Evolutionary conservation across 1,284 basidiomycete genomes (phyloP), one percentile per base, ranked within the genome.

Genomic region (Heterobasidion occidentale): DNA sequence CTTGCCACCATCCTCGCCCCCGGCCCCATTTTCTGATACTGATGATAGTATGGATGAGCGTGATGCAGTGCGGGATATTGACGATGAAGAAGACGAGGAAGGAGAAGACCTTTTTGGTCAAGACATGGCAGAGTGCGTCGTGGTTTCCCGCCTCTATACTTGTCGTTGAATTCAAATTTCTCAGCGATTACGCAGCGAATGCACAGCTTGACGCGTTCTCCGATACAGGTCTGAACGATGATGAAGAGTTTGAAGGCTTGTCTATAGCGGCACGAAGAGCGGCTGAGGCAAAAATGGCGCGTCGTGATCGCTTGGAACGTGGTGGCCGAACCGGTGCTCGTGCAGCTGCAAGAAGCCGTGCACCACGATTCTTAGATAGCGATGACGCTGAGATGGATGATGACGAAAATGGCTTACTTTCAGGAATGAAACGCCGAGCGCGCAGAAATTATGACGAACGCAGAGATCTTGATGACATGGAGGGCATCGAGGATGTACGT

Each of bases 51-150:
- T 86, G 33, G 85, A 88, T 58, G 90, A 92, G 59, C 79, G 86
- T 20, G 88, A 94, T 57, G 85, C 80, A 0, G 77, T 91, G n/a
- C 75, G 66, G 56, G 87, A 89, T 63, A 74, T 86, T 19, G 84
- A 86, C 44, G 87, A 84, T 59, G 77, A 81, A n/a, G 83, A 83
- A 6, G 92, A 88, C 35, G 49, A 83, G 19, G 92, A 94, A 27
- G 94, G 92, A 38, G 95, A 97, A 70, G 95, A 99, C 73, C 82
- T 99, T 33, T 98, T 96, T 72, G 92, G 82, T 48, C 88, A 96
- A 14, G 79, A 78, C 66, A 73, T 92, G 61, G 77, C 82, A 61
- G 85, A 83, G 92, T 95, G 65, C 67, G 86, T 78, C 68, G 35
- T 38, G 52, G 49, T 54, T n/a, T 4, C n/a, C 9, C 5, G 51